Evolutionary conservation across 1,139 yeast species (phyloP), one percentile per base, ranked within the genome.

Genomic region (Hemisphaericaspora subhashii): DNA sequence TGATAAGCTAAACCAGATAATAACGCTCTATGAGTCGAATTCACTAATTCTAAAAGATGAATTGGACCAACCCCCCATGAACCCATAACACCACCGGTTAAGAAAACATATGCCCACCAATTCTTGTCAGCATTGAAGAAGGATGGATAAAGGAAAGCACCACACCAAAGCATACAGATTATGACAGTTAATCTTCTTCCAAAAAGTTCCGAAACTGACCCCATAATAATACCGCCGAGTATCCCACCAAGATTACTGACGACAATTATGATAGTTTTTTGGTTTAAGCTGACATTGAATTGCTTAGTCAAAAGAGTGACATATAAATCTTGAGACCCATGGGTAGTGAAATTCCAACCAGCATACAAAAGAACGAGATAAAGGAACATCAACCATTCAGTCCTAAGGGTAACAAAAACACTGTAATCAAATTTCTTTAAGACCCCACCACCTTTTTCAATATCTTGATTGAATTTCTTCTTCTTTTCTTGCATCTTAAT

Each of bases 261-360:
- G n/a, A 66, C 66, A 54, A 68, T 66, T 33, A 74, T 72, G 13
- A 73, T 68, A 0, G 81, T 75, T 38, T 62, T 58, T 11, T 58
- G 54, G 47, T 76, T 58, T 3, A 62, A 48, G 13, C 59, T 52
- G 21, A 64, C 57, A 11, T 51, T 54, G 36, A 65, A 55, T 53
- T 76, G 81, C 11, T 57, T 64, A 11, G 62, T 58, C 18, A 76
- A 60, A 55, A 74, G 55, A 0, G 79, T 73, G 26, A 79, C 78
- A 54, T 68, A 74, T 42, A 76, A 59, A 55, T 77, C 82, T 53
- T 75, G 81, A 8, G 79, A 68, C 1, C 79, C 80, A 44, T 77
- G 82, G 10, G 80, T 70, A 55, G 71, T 67, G 53, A 76, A 77
- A 54, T 77, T 76, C 57, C 70, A 64, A 10, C 74, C 76, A 4